Conservation (phyloP, 2,329 filamentous ascomycete genomes). For the Neofusicoccum sp. region DNA sequence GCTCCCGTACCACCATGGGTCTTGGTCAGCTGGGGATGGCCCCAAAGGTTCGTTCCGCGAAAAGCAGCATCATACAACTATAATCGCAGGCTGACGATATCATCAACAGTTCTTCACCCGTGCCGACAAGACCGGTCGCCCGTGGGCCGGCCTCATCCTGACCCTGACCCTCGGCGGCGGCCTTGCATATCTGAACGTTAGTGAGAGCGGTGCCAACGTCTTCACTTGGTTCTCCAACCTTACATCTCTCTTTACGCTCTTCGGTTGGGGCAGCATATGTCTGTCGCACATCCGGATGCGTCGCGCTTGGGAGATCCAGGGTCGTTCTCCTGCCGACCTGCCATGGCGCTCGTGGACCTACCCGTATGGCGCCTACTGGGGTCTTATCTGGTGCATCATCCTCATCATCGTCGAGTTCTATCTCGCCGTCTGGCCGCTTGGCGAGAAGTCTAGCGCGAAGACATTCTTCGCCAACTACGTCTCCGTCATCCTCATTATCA, state of each 20-base stretch:
- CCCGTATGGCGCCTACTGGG: slow-evolving; percentile 46
- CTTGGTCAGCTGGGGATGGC: slow-evolving; percentile 46
- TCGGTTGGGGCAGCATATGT: slow-evolving; percentile 70
- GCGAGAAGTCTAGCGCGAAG: slow-evolving; percentile 32
- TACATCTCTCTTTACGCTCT: slow-evolving; percentile 53
- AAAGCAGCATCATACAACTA: neutral
- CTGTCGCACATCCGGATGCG: slow-evolving; percentile 63
- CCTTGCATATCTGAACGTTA: slow-evolving; percentile 42
- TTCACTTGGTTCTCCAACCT: slow-evolving; percentile 51
- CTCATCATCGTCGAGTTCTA: slow-evolving; percentile 51
- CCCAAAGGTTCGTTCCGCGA: slow-evolving; percentile 28
- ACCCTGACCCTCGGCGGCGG: slow-evolving; percentile 35
- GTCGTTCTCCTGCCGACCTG: slow-evolving; percentile 65
- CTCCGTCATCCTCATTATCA: slow-evolving; percentile 43
- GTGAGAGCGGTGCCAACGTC: slow-evolving; percentile 41
- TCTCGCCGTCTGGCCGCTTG: slow-evolving; percentile 47
- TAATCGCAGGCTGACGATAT: neutral
- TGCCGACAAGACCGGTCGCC: slow-evolving; percentile 38
- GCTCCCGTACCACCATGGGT: slow-evolving; percentile 45
- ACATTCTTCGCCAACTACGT: slow-evolving; percentile 51
- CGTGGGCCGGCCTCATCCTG: slow-evolving; percentile 31
- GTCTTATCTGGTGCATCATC: slow-evolving; percentile 44
- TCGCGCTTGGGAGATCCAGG: slow-evolving; percentile 56
- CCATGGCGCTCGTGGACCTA: slow-evolving; percentile 46
- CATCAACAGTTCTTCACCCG: slow-evolving; percentile 21